phyloP scores from a whole-genome alignment of 192 early-diverging fungal genomes.

The Gorgonomyces haynaldii region DNA sequence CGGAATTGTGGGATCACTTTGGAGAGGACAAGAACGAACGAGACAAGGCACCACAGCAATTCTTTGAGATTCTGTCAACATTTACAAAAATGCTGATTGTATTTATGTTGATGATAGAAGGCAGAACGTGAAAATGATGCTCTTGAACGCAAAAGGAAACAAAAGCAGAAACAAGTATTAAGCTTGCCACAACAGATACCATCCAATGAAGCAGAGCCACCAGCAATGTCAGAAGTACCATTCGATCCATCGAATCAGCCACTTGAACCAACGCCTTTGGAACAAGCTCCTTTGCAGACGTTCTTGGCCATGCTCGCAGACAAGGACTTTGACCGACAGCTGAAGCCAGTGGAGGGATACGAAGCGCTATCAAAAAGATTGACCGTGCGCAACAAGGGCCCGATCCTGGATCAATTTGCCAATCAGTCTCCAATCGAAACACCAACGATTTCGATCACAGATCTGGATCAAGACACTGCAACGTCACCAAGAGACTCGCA shows the following conservation, averaged over 20 bases:
- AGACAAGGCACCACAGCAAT: constrained; percentile 21
- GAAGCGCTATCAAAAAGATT: constrained; percentile 13
- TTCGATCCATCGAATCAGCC: background rate
- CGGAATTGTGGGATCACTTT: constrained; percentile 24
- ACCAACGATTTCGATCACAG: background rate
- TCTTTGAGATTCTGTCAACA: constrained; percentile 24
- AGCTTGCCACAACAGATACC: background rate
- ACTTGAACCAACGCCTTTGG: background rate
- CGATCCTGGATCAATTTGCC: background rate
- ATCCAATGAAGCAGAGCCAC: constrained; percentile 1
- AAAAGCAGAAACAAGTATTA: background rate
- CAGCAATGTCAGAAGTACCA: background rate
- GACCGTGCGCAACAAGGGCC: constrained; percentile 16
- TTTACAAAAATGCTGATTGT: constrained; percentile 20
- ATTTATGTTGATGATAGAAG: constrained; percentile 7
- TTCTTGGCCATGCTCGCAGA: background rate
- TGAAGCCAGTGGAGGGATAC: constrained; percentile 20
- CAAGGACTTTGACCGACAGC: background rate
- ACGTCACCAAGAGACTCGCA: background rate
- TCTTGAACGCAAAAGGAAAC: constrained; percentile 8
- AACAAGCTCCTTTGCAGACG: too few relatives aligned
- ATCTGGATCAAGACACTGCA: background rate
- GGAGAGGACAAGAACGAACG: constrained; percentile 27
- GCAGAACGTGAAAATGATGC: background rate
- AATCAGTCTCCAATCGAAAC: background rate